Evolutionary conservation across 2,329 filamentous ascomycete species (phyloP).

Genomic region (Plenodomus tracheiphilus): DNA sequence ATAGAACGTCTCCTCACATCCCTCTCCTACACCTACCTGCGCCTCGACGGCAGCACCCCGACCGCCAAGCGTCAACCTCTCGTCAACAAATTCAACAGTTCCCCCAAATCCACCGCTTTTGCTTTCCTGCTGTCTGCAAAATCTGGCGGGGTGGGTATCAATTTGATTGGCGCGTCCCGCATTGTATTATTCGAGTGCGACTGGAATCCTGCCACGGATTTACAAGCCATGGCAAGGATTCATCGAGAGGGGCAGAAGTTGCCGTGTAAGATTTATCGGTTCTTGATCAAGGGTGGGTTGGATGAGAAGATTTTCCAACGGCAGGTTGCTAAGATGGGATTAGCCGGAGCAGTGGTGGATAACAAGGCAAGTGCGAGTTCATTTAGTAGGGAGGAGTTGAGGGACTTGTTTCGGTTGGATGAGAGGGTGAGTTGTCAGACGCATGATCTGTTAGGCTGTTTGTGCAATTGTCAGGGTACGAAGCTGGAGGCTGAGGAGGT

Average conservation of each 20-base stretch:
- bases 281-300: constrained; percentile 68
- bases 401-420: constrained; percentile 69
- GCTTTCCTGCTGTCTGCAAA: constrained; percentile 75
- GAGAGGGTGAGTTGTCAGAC: constrained; percentile 65
- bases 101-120: constrained; percentile 59
- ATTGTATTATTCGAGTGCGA: constrained; percentile 74
- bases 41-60: constrained; percentile 70
- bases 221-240: constrained; percentile 75
- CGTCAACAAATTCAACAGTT: constrained; percentile 71
- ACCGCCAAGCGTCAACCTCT: constrained; percentile 66
- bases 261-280: constrained; percentile 69
- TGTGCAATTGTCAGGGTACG: constrained; percentile 60
- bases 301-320: constrained; percentile 78
- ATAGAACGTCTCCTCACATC: constrained; percentile 64
- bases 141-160: constrained; percentile 70
- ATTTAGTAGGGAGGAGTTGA: constrained; percentile 68
- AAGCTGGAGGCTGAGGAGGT: constrained; percentile 20
- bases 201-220: constrained; percentile 75
- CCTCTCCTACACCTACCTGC: constrained; percentile 64
- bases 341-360: constrained; percentile 73
- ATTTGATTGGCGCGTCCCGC: constrained; percentile 70
- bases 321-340: constrained; percentile 70
- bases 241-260: constrained; percentile 72
- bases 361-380: constrained; percentile 62
- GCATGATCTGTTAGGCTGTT: constrained; percentile 67